Evolutionary conservation across 1,284 basidiomycete genomes (phyloP), one percentile per base, ranked within the genome.

Genomic region (Dichomitus squalens): DNA sequence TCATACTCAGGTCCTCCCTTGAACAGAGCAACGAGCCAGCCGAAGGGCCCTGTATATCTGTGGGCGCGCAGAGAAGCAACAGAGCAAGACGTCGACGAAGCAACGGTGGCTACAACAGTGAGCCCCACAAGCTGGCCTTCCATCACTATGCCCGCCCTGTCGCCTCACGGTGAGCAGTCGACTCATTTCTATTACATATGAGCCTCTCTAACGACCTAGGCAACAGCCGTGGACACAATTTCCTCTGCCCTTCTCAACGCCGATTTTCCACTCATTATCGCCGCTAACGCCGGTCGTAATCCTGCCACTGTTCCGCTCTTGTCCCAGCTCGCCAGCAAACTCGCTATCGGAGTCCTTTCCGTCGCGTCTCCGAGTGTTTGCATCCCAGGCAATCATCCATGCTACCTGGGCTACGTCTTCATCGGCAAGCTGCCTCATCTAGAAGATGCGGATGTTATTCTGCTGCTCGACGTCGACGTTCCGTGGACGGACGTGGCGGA

Each of bases 1-100:
- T 40, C 1, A n/a, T 8, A 4, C 9, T 40, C 8, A 41, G 20
- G 0, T 23, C 9, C 3, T 12, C 9, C 2, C 7, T 16, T 29
- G 5, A 34, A 6, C 31, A 87, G 85, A 59, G 85, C 87, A 4
- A 80, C 71, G 29, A 86, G 83, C 53, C 80, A 85, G 34, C 88
- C 87, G 1, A 81, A 82, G 66, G 87, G 87, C 0, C 88, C 87
- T 0, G 85, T 87, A 1, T 89, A 90, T 68, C 74, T 89, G 4
- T 88, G 85, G 84, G 86, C 79, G 16, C 77, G 85, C 21, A 77
- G 88, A 18, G 88, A 90, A 67, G 77, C 79, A 1, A 85, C 85
- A 75, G 87, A 90, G 65, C 79, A 87, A 67, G 81, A 86, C 61
- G 66, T 88, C 0, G 75, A 80, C 34, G 61, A 72, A 21, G 65